phyloP scores from a whole-genome alignment of 345 rosid genomes.

The Eucalyptus sp. region DNA sequence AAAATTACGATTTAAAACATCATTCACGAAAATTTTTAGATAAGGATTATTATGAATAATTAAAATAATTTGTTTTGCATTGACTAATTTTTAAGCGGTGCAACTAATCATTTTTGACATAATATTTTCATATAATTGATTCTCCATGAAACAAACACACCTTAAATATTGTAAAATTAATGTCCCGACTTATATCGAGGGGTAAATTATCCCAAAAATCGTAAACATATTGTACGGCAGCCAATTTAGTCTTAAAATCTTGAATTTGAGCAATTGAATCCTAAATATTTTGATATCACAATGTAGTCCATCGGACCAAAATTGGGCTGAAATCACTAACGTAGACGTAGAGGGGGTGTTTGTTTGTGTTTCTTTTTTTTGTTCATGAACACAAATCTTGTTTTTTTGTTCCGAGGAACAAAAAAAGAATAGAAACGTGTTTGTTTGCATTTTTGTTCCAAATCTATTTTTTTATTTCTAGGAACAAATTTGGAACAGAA shows the following conservation, averaged over 20 bases:
- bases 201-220: background rate
- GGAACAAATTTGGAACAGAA: no score
- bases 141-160: background rate
- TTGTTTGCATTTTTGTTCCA: no score
- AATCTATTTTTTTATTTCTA: no score
- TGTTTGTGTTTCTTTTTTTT: no score
- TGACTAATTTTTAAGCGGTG: background rate
- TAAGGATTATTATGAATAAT: background rate
- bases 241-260: no score
- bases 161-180: background rate
- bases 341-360: background rate
- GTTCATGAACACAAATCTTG: no score
- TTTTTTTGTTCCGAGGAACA: no score
- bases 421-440: no score
- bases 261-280: background rate
- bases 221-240: fast-evolving
- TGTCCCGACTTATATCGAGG: fast-evolving
- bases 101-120: background rate
- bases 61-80: background rate
- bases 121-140: background rate
- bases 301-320: no score
- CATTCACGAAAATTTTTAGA: background rate
- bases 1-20: background rate
- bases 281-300: background rate
- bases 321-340: background rate